phyloP scores from a whole-genome alignment of 1,284 basidiomycete species.

The Acaromyces ingoldii region DNA sequence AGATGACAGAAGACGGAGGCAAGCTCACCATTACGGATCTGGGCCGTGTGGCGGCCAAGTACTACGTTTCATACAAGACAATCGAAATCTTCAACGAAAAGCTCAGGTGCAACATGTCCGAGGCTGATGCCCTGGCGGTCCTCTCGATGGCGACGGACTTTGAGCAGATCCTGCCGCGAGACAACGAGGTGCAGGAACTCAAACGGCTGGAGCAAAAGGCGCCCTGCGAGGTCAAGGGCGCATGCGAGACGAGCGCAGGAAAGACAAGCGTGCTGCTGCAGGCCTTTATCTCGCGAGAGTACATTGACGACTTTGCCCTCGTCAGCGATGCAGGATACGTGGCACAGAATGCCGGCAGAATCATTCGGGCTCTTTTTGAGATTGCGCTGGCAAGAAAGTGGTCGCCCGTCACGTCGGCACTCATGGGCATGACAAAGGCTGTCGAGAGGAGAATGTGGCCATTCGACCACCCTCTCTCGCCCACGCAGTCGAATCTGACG shows the following conservation, averaged over 20 bases:
- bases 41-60: conserved; percentile 90
- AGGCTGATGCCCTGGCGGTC: conserved; percentile 84
- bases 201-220: conserved; percentile 64
- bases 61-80: conserved; percentile 83
- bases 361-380: conserved; percentile 86
- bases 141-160: conserved; percentile 93
- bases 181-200: conserved; percentile 81
- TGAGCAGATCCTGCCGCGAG: conserved; percentile 87
- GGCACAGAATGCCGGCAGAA: conserved; percentile 77
- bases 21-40: conserved; percentile 75
- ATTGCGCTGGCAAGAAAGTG: conserved; percentile 88
- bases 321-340: conserved; percentile 91
- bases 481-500: conserved; percentile 61
- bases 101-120: conserved; percentile 80
- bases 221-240: conserved; percentile 59
- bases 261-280: conserved; percentile 97
- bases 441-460: conserved; percentile 78
- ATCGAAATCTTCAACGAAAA: conserved; percentile 82
- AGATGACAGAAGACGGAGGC: conserved; percentile 63
- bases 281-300: conserved; percentile 74
- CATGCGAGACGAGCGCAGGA: conserved; percentile 70
- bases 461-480: conserved; percentile 76
- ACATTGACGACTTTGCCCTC: conserved; percentile 89
- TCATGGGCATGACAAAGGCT: conserved; percentile 83
- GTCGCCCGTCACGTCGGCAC: conserved; percentile 72